A percentile compares a stretch with the other conserved stretches of the same genome.
Conservation (phyloP, 2,329 filamentous ascomycete genomes). For the Epichloe typhina region DNA sequence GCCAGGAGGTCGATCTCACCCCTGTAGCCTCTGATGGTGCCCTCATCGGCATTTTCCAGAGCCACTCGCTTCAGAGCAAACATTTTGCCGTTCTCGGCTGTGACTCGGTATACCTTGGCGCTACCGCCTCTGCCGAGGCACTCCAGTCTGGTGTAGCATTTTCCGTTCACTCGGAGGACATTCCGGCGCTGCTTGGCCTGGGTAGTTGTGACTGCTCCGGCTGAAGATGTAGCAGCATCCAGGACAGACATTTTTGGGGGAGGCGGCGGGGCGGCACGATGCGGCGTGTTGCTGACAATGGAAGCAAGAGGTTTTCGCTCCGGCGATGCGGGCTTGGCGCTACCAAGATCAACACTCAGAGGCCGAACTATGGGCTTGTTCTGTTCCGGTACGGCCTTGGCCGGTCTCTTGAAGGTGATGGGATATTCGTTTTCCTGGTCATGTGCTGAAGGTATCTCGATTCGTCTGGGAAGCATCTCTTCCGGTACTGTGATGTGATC, state of each 20-base stretch:
- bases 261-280: constrained; percentile 63
- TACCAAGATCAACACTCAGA: constrained; percentile 29
- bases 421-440: constrained; percentile 81
- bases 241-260: constrained; percentile 97
- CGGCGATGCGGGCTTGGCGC: constrained; percentile 30
- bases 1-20: constrained; percentile 88
- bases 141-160: constrained; percentile 79
- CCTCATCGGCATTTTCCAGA: constrained; percentile 76
- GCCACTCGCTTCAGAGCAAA: constrained; percentile 90
- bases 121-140: constrained; percentile 86
- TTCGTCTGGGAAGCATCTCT: constrained; percentile 19
- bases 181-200: constrained; percentile 66
- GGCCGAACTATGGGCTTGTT: constrained; percentile 44
- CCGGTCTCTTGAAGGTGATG: constrained; percentile 52
- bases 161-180: constrained; percentile 79
- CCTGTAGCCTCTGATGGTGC: constrained; percentile 74
- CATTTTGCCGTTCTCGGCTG: constrained; percentile 92
- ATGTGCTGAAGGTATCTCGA: constrained; percentile 46
- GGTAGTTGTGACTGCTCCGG: constrained; percentile 63
- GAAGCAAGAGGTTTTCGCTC: constrained; percentile 42
- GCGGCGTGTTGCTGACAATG: constrained; percentile 56
- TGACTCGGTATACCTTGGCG: constrained; percentile 88
- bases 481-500: constrained; percentile 9
- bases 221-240: constrained; percentile 77
- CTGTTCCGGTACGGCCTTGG: constrained; percentile 35